Percentiles rank a stretch among this genome's conserved stretches.
phyloP scores from a whole-genome alignment of 2,329 filamentous ascomycete species.

The Graphilbum fragrans region DNA sequence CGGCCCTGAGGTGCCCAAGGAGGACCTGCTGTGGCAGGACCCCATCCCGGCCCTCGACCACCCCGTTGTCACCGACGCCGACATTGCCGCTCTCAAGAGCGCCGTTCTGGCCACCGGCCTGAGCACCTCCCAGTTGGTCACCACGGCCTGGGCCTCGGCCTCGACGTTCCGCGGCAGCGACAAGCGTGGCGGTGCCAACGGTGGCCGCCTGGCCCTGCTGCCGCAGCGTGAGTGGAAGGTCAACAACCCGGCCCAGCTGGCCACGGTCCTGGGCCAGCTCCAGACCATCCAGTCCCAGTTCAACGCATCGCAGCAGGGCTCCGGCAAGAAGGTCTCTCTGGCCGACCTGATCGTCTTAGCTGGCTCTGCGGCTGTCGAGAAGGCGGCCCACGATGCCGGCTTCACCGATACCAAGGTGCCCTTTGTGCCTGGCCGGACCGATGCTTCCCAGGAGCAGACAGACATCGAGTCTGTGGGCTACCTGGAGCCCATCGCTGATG shows the following conservation, averaged over 20 bases:
- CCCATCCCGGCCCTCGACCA: slow-evolving; percentile 50
- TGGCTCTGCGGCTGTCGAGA: slow-evolving; percentile 60
- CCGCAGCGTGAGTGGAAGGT: slow-evolving; percentile 62
- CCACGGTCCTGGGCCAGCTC: slow-evolving; percentile 46
- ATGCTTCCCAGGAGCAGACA: slow-evolving; percentile 61
- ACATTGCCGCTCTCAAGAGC: slow-evolving; percentile 55
- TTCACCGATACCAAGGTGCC: slow-evolving; percentile 39
- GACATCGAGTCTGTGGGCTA: slow-evolving; percentile 51
- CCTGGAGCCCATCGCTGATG: slow-evolving; percentile 59
- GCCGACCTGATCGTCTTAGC: slow-evolving; percentile 68
- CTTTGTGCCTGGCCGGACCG: slow-evolving; percentile 61
- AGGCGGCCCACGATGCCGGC: slow-evolving; percentile 38
- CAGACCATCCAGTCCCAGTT: slow-evolving; percentile 56
- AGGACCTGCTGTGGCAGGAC: slow-evolving; percentile 65
- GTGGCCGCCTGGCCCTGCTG: slow-evolving; percentile 61
- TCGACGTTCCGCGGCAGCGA: slow-evolving; percentile 64
- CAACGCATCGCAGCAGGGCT: slow-evolving; percentile 29
- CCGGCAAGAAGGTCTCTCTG: slow-evolving; percentile 61
- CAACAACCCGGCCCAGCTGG: slow-evolving; percentile 60
- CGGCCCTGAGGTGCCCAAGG: slow-evolving; percentile 60
- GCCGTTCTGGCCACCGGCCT: slow-evolving; percentile 53
- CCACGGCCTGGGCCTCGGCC: slow-evolving; percentile 56
- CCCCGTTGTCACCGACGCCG: slow-evolving; percentile 46
- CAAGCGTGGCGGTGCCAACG: slow-evolving; percentile 75
- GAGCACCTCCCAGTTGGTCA: slow-evolving; percentile 47